These are phyloP conservation scores for Pisolithus marmoratus DNA, from an alignment of 768 basidiomycete genomes.

Conservation along the genomic window DNA sequence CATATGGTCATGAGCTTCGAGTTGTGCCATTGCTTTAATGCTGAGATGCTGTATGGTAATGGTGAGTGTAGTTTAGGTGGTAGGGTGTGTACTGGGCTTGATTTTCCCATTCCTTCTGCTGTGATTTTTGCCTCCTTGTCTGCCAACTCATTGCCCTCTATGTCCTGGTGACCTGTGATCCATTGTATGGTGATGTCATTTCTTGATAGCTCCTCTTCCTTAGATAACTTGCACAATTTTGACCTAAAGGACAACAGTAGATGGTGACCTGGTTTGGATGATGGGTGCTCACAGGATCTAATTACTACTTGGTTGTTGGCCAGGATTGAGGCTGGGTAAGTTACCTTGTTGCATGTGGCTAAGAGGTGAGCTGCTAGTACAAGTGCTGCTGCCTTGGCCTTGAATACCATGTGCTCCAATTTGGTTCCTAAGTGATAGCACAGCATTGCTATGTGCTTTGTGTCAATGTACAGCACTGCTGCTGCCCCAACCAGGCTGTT, in stretches of 20 bases:
- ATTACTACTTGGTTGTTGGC: too few species aligned
- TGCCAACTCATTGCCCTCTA: not conserved
- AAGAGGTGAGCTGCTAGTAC: too few species aligned
- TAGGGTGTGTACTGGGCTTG: too few species aligned
- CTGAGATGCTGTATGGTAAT: too few species aligned
- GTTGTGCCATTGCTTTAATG: not conserved
- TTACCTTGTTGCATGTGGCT: too few species aligned
- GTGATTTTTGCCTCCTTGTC: too few species aligned
- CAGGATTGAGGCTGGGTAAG: too few species aligned
- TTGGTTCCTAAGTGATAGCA: not conserved
- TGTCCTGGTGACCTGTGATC: not conserved
- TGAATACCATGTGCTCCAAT: not conserved
- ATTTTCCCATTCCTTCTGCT: too few species aligned
- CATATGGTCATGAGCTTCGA: not conserved
- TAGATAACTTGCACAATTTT: not conserved
- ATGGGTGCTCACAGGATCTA: not conserved
- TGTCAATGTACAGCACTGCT: not conserved
- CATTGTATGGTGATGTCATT: not conserved
- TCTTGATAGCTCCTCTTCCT: too few species aligned
- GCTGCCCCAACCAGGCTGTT: conserved; percentile 22
- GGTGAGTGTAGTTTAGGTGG: too few species aligned
- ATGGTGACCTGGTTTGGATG: not conserved
- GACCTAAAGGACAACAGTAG: not conserved
- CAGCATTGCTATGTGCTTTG: not conserved
- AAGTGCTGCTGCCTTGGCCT: not conserved